Evolutionary conservation across 495 filamentous ascomycete species (phyloP).

Genomic region (Bacidia gigantensis): DNA sequence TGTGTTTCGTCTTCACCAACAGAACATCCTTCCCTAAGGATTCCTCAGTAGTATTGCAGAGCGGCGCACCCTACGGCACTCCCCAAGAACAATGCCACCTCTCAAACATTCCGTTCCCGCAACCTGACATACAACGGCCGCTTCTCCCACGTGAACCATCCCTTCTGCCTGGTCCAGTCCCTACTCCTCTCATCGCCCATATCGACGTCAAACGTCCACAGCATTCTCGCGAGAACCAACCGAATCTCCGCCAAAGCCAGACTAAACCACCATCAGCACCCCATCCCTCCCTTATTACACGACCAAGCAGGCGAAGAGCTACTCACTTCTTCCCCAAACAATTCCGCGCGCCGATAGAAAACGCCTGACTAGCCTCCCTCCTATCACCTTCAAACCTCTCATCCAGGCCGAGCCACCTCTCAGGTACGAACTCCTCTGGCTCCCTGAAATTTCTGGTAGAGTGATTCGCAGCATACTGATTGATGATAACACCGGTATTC

Average conservation of each 20-base stretch:
- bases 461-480: constrained; percentile 28
- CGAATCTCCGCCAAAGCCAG: constrained; percentile 41
- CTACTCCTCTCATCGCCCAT: constrained; percentile 18
- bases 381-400: constrained; percentile 6
- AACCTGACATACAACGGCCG: constrained; percentile 12
- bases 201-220: constrained; percentile 40
- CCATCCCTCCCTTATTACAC: not conserved
- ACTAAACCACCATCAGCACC: constrained; percentile 12
- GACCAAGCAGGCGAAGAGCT: not conserved
- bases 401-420: constrained; percentile 14
- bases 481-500: constrained; percentile 24
- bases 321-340: constrained; percentile 19
- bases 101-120: too few species aligned
- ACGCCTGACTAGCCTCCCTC: constrained; percentile 9
- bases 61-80: too few species aligned
- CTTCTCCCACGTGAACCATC: constrained; percentile 25
- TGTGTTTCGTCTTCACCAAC: too few species aligned
- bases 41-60: too few species aligned
- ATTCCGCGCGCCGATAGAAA: constrained; percentile 11
- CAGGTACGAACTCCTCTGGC: constrained; percentile 12
- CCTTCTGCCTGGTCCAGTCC: constrained; percentile 28
- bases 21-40: too few species aligned
- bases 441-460: constrained; percentile 20
- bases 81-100: too few species aligned
- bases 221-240: constrained; percentile 33